phyloP scores from a whole-genome alignment of 202 grass and related monocot species.

The Setaria italica region DNA sequence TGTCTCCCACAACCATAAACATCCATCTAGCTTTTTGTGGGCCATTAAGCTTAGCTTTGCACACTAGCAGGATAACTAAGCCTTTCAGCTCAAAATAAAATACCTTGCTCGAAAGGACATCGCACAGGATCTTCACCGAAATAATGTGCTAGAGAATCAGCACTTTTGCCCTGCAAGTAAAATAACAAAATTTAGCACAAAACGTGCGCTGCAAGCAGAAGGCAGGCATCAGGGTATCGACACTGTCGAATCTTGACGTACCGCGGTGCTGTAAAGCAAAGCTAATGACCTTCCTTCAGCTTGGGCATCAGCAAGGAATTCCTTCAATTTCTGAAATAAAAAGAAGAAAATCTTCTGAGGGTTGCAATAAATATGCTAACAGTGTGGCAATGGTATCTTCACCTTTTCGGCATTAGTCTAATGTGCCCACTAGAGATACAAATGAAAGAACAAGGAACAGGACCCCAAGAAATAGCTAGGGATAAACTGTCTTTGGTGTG shows the following conservation, averaged over 20 bases:
- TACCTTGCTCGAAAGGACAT: conserved; percentile 92
- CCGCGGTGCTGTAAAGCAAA: conserved; percentile 72
- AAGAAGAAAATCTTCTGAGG: conserved; percentile 31
- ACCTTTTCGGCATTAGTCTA: background rate
- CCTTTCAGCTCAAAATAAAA: conserved; percentile 47
- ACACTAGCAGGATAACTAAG: conserved; percentile 12
- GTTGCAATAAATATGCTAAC: conserved; percentile 7
- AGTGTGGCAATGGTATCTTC: conserved; percentile 11
- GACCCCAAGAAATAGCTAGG: background rate
- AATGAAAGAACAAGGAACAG: background rate
- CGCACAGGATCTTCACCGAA: conserved; percentile 87
- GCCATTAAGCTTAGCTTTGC: conserved; percentile 28
- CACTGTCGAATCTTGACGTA: conserved; percentile 48
- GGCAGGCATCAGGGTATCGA: background rate
- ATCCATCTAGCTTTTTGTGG: conserved; percentile 23
- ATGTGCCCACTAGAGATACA: background rate
- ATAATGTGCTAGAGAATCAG: conserved; percentile 77
- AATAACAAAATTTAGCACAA: conserved; percentile 30
- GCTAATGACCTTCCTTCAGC: conserved; percentile 83
- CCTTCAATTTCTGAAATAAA: conserved; percentile 76
- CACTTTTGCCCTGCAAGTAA: conserved; percentile 76
- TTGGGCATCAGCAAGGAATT: conserved; percentile 74
- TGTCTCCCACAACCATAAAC: conserved; percentile 7
- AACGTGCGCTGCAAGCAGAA: conserved; percentile 20
- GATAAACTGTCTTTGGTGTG: background rate